phyloP scores from a whole-genome alignment of 345 rosid species.

The Murraya paniculata region DNA sequence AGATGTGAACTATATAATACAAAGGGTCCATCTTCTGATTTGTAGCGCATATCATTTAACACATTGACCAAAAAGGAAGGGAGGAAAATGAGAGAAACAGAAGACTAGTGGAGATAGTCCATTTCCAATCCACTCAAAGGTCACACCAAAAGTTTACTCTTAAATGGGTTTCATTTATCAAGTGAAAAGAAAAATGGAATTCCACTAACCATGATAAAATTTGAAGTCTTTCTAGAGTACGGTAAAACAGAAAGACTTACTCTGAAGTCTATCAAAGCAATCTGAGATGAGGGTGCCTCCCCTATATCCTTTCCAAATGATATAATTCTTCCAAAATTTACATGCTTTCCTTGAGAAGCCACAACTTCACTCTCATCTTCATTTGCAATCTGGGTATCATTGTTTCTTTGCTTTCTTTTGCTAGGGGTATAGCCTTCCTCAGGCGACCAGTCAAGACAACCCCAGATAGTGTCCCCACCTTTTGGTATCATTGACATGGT shows the following conservation, averaged over 20 bases:
- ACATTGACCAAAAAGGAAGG: neutral
- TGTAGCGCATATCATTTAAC: neutral
- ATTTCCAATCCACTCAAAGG: neutral
- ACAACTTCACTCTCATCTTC: conserved; percentile 29
- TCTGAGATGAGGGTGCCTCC: conserved; percentile 58
- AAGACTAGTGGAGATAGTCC: neutral
- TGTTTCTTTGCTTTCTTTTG: conserved; percentile 41
- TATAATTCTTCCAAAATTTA: conserved; percentile 78
- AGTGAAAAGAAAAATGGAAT: neutral
- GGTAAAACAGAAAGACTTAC: conserved; percentile 40
- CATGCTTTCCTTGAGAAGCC: conserved; percentile 37
- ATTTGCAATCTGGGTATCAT: conserved; percentile 29
- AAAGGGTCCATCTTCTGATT: neutral
- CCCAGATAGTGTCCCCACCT: conserved; percentile 97
- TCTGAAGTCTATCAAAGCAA: conserved; percentile 76
- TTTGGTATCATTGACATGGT: conserved; percentile 94
- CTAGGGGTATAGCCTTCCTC: conserved; percentile 58
- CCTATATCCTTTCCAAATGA: conserved; percentile 86
- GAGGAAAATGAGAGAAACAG: neutral
- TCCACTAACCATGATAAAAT: neutral
- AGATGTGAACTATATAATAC: neutral
- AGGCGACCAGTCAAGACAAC: conserved; percentile 90
- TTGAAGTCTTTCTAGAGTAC: neutral
- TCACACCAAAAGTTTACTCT: neutral
- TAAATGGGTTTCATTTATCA: neutral